phyloP scores from a whole-genome alignment of 1,139 yeast genomes.

The Saccharomyces hybrid region DNA sequence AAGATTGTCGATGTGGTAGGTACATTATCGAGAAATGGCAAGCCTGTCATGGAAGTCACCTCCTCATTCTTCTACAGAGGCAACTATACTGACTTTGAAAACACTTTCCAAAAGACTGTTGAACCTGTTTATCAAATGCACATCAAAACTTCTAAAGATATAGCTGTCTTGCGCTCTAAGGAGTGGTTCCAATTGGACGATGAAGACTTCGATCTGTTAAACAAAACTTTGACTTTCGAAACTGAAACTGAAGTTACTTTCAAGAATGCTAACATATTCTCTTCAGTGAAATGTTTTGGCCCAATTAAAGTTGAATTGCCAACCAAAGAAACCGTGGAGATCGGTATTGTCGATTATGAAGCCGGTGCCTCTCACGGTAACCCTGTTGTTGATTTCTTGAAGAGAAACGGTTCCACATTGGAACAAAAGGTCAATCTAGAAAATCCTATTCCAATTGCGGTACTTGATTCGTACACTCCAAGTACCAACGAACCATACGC shows the following conservation, averaged over 20 bases:
- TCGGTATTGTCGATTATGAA: conserved; percentile 81
- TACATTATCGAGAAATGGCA: conserved; percentile 65
- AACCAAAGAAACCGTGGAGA: conserved; percentile 80
- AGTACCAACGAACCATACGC: conserved; percentile 94
- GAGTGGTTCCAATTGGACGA: conserved; percentile 88
- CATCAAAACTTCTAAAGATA: conserved; percentile 72
- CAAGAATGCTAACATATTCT: conserved; percentile 67
- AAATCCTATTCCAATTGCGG: conserved; percentile 79
- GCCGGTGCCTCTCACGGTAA: conserved; percentile 94
- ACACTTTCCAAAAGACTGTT: conserved; percentile 81
- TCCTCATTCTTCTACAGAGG: conserved; percentile 98
- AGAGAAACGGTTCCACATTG: conserved; percentile 85
- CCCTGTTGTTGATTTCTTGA: conserved; percentile 90
- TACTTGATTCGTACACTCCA: conserved; percentile 40
- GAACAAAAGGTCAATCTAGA: conserved; percentile 92
- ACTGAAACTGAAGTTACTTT: conserved; percentile 76
- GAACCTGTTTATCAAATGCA: conserved; percentile 83
- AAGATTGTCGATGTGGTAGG: conserved; percentile 95
- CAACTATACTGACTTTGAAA: conserved; percentile 72
- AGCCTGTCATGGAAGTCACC: conserved; percentile 86
- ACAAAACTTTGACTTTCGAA: conserved; percentile 81
- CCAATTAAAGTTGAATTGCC: conserved; percentile 82
- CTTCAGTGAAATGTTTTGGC: conserved; percentile 80
- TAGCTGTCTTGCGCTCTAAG: conserved; percentile 87
- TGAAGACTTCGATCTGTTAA: conserved; percentile 64